Base-by-base conservation (phyloP, 805 yeast genomes). In the Myxozyma mucilagina region DNA sequence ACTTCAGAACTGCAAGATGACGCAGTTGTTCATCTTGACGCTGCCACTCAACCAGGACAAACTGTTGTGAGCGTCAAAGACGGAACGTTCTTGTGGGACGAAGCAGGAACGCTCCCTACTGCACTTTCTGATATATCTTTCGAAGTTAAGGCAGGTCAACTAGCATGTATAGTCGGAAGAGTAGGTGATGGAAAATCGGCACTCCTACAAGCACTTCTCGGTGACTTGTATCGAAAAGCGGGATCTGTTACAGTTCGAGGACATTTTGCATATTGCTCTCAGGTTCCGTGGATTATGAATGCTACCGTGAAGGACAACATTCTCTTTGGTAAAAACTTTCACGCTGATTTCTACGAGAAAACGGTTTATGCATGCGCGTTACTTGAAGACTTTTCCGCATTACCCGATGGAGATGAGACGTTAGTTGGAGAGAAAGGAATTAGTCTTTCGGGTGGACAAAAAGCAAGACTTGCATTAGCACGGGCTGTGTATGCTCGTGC, bases 341-440 rank as follows among this genome's bases (percentile, higher is more conserved):
- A 93, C 68, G 81, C 87, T 4, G 87, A 80, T 1, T 92, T 91
- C 68, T 93, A 93, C 74, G 81, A 86, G 31, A 81, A 80, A 66
- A 93, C 96, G 0, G 76, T 93, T n/a, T 84, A 84, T 50, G 97
- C 97, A 0, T 93, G 98, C 79, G 97, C 96, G 13, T 81, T 93
- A 67, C 74, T 80, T 10, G 84, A 84, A 20, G 99, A 93, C 76
- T 78, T 93, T 63, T 83, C 82, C 31, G 84, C 86, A 36, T 80
- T 93, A 61, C 90, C 96, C 0, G 89, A 90, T 70, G 96, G 97
- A 58, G 98, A 94, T 73, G 80, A 80, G 53, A 94, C 99, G 4
- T 83, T 89, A 68, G 97, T 93, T 59, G 99, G 99, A 63, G 99
- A 93, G 76, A 90, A 93, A 73, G 99, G 99, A 64, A 92, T 93